These are phyloP conservation scores for Torulaspora indica DNA, from an alignment of 805 yeast genomes.

Conservation along the genomic window DNA sequence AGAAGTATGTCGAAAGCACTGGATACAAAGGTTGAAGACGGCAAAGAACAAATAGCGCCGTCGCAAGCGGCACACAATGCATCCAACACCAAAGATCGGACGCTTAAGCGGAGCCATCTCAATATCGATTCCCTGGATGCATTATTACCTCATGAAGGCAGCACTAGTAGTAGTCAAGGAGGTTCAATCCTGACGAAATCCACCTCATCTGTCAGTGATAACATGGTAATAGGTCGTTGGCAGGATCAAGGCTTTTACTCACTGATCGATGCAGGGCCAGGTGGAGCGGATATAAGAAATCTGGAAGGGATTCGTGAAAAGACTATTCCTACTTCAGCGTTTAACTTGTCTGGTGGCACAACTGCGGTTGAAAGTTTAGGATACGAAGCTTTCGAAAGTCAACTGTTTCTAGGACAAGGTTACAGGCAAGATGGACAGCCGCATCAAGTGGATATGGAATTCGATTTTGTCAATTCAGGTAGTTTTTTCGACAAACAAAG, in stretches of 20 bases:
- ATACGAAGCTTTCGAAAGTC: neutral
- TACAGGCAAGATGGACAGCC: neutral
- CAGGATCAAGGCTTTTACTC: constrained; percentile 13
- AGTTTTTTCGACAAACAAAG: constrained; percentile 18
- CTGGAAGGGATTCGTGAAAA: constrained; percentile 1
- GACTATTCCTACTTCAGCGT: neutral
- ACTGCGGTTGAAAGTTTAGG: neutral
- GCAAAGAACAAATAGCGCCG: neutral
- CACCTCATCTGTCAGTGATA: constrained; percentile 20
- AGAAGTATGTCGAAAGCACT: constrained; percentile 16
- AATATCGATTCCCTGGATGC: constrained; percentile 12
- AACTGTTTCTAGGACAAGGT: neutral
- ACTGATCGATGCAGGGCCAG: constrained; percentile 11
- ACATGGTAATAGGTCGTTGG: constrained; percentile 9
- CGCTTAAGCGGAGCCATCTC: neutral
- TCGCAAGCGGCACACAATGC: neutral
- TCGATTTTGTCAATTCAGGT: constrained; percentile 27
- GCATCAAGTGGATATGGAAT: constrained; percentile 23
- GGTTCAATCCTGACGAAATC: constrained; percentile 28
- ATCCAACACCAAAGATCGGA: neutral
- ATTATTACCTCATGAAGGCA: constrained; percentile 17
- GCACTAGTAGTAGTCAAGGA: constrained; percentile 25
- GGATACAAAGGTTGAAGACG: constrained; percentile 17
- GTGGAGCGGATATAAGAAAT: constrained; percentile 9
- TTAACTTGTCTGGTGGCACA: neutral